Base-by-base conservation (phyloP, 73 alveolate genomes). In the Chromera velia region DNA sequence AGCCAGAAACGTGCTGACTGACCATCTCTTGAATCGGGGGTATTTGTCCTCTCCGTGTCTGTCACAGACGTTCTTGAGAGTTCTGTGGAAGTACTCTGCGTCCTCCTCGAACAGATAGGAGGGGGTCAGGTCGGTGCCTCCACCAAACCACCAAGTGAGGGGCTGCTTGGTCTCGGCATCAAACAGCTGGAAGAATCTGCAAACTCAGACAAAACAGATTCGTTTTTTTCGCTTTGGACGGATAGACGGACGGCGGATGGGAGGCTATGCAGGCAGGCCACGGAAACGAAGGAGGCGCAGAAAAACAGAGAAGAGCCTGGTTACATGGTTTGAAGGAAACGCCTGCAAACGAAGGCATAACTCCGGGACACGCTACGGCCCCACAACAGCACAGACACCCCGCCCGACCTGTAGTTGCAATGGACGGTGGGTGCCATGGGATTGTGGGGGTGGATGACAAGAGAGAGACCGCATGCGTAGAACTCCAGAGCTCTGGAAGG, bases 121-220 rank as follows among this genome's bases (percentile, higher is more conserved):
- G 31, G 96, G 96, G 27, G 96, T 90, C 48, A 90, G 81, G 74
- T 90, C 96, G 72, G 93, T 49, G 27, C 96, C 96, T 0, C 96
- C 96, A 26, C 94, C 96, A 80, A 88, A 90, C 96, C 96, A 90
- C 83, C 88, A 84, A 45, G 81, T 81, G 33, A 34, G 19, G 32
- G 89, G 67, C 66, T 87, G 90, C 10, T 86, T 64, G 13, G 55
- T 40, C 22, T 40, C 55, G 22, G 55, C 55, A 40, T 40, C 13
- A 40, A 40, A 40, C 55, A 40, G 55, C 55, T 40, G 82, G 32
- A 90, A 49, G 68, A 73, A 72, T 73, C 96, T 69, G n/a, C n/a
- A n/a, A n/a, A n/a, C n/a, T n/a, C n/a, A n/a, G n/a, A n/a, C n/a
- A n/a, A n/a, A n/a, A n/a, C n/a, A n/a, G n/a, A n/a, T n/a, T n/a